phyloP scores from a whole-genome alignment of 192 early-diverging fungal species.

The Neocallimastix lanati region DNA sequence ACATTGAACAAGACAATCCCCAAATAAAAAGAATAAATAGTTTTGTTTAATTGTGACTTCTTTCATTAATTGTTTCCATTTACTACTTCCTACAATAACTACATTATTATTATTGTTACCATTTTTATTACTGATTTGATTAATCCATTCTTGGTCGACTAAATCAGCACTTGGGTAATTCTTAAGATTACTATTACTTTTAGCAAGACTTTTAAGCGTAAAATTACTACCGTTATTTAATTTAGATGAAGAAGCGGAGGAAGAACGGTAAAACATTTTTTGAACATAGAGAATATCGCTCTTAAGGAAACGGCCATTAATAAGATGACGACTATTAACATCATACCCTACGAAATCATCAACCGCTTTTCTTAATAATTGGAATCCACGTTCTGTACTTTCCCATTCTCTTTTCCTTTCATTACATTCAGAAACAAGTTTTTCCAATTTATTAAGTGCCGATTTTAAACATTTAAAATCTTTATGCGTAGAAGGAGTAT shows the following conservation, averaged over 20 bases:
- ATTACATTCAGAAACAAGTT: constrained; percentile 57
- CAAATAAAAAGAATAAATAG: not conserved
- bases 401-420: constrained; percentile 62
- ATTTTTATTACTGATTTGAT: not conserved
- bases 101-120: not conserved
- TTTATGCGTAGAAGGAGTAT: constrained; percentile 27
- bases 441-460: not conserved
- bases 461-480: not conserved
- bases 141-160: not conserved
- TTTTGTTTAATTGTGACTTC: not conserved
- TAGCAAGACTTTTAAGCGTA: not conserved
- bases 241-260: not conserved
- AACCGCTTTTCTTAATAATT: not conserved
- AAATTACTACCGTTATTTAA: not conserved
- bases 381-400: constrained; percentile 11
- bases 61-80: not conserved
- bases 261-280: not conserved
- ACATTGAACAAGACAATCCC: not conserved
- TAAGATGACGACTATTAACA: not conserved
- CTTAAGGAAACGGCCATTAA: not conserved
- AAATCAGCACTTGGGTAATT: not conserved
- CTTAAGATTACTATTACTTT: not conserved
- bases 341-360: not conserved
- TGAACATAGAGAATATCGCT: not conserved
- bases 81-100: not conserved